These are phyloP conservation scores for Shiraia sp. DNA, from an alignment of 2,329 filamentous ascomycete species.

Conservation along the genomic window DNA sequence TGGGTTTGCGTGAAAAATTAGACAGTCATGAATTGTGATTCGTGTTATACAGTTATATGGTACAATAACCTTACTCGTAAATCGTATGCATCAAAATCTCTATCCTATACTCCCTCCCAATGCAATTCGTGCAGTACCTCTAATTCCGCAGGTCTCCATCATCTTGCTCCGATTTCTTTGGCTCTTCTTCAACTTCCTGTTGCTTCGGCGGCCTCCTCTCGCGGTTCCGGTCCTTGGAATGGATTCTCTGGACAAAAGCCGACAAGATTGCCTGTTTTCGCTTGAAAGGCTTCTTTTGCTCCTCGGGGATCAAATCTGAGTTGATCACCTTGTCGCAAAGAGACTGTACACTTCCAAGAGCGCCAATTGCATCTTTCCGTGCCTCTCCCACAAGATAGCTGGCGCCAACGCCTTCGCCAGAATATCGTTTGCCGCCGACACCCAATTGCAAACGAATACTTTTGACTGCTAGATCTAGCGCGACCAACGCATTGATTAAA, in stretches of 20 bases:
- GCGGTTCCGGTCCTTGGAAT: conserved; percentile 8
- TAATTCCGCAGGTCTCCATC: no score
- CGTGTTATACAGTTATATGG: conserved; percentile 4
- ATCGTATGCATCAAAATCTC: neutral
- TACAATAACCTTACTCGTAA: conserved; percentile 3
- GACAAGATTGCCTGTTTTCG: conserved; percentile 28
- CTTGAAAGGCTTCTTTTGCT: conserved; percentile 33
- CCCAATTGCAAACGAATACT: conserved; percentile 37
- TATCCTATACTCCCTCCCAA: neutral
- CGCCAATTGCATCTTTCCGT: conserved; percentile 30
- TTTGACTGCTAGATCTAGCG: conserved; percentile 27
- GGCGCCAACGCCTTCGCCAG: conserved; percentile 10
- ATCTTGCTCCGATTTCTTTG: conserved; percentile 7
- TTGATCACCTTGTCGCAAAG: conserved; percentile 37
- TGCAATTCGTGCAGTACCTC: neutral
- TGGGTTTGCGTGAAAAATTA: neutral
- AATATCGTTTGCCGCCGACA: conserved; percentile 19
- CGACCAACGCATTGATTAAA: conserved; percentile 31
- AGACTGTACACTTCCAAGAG: conserved; percentile 32
- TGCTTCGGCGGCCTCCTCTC: conserved; percentile 1
- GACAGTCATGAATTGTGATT: no score
- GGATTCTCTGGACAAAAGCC: conserved; percentile 28
- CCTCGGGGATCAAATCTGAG: conserved; percentile 34
- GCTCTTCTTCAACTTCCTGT: conserved; percentile 1
- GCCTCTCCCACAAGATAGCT: conserved; percentile 16